A percentile compares a stretch with the other conserved stretches of the same genome.
phyloP scores from a whole-genome alignment of 2,329 filamentous ascomycete genomes.

The Colletotrichum brevisporum region DNA sequence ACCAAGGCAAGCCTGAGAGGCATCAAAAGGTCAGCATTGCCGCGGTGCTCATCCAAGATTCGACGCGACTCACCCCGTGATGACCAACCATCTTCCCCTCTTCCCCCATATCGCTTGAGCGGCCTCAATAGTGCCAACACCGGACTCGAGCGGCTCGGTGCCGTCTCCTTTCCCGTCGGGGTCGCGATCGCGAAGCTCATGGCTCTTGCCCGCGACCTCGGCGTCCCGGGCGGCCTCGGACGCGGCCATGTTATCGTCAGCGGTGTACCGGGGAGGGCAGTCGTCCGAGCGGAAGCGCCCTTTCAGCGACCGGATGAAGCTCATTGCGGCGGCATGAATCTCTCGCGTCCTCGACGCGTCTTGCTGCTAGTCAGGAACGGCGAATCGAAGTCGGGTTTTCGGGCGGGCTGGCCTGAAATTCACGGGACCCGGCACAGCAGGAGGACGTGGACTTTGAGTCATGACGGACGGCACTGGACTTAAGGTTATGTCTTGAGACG shows the following conservation, averaged over 20 bases:
- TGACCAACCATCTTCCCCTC: slow-evolving; percentile 27
- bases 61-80: slow-evolving; percentile 6
- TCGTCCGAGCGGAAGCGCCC: background rate
- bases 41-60: too few species aligned
- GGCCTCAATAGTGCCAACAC: slow-evolving; percentile 21
- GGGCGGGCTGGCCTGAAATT: background rate
- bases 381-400: background rate
- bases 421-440: background rate
- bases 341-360: background rate
- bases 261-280: background rate
- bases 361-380: background rate
- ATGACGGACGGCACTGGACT: background rate
- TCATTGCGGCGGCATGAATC: background rate
- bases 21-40: too few species aligned
- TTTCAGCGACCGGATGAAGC: slow-evolving; percentile 14
- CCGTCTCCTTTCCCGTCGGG: background rate
- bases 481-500: slow-evolving; percentile 24
- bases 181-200: background rate
- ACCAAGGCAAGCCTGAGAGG: slow-evolving; percentile 19
- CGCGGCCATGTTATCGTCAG: background rate
- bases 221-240: background rate
- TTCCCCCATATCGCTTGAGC: slow-evolving; percentile 23
- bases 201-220: background rate
- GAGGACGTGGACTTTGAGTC: slow-evolving; percentile 16
- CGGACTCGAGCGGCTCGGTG: slow-evolving; percentile 5